Base-by-base conservation (phyloP, 257 asterid species). In the Fraxinus excelsior region DNA sequence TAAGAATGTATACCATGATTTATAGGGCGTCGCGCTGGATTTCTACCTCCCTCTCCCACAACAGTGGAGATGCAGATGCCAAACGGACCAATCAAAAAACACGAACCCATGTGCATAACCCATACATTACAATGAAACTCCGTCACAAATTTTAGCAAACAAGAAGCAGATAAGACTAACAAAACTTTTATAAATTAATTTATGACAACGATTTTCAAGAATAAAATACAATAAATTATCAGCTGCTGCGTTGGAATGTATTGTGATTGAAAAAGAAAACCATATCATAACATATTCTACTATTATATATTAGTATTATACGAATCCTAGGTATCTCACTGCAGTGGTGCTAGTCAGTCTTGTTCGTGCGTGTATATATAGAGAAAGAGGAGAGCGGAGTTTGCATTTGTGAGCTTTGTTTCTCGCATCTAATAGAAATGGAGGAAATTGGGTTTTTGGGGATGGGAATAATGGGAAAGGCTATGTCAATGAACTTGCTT, bases 381-480 rank as follows among this genome's bases (percentile, higher is more conserved):
- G 3, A 40, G 16, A 10, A 14, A 40, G 49, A 40, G 49, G 14
- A 40, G 16, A 40, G 16, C 0, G 4, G 16, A 12, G 49, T 40
- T 21, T 11, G 26, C 34, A 62, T 25, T 62, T 3, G 1, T 21
- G 68, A 18, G 35, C 34, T 62, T 62, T 35, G 26, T 26, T 60
- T 62, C n/a, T n/a, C 25, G 68, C 32, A 62, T 62, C 68, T 23
- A 26, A 26, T 10, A 46, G 72, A 40, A 74, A 91, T 92, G 99
- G 97, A 91, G 82, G 97, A 88, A 81, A 90, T 94, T 70, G 99
- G 97, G 81, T 92, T 94, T 75, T 80, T 94, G 83, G 99, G 99
- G 35, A 80, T 92, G 87, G 99, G 97, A 29, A 92, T 94, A 76
- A 94, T 94, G 99, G 99, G 97, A 46, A 92, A 90, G 79, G 99